These are phyloP conservation scores for Chlamydomonas urium DNA, from an alignment of 139 green algal species.

Conservation along the genomic window DNA sequence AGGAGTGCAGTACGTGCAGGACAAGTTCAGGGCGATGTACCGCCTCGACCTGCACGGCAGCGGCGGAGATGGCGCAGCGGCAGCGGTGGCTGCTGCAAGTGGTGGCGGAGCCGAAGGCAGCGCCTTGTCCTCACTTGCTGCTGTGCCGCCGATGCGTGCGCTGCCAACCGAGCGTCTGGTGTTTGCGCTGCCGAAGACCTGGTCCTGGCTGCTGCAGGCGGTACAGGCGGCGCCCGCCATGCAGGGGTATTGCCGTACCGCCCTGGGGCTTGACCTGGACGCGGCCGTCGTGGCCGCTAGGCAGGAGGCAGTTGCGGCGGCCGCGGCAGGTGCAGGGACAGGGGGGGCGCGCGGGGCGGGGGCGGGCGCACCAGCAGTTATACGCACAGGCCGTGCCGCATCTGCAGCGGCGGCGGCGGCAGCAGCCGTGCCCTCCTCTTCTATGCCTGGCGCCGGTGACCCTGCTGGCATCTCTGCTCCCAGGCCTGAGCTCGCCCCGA, in stretches of 20 bases:
- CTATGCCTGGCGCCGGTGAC: neutral
- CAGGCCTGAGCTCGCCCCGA: neutral
- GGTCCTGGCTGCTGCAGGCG: constrained; percentile 19
- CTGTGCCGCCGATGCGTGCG: too few species aligned
- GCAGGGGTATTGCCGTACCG: neutral
- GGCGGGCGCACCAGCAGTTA: neutral
- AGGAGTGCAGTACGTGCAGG: constrained; percentile 42
- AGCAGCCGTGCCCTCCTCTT: too few species aligned
- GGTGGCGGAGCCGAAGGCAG: too few species aligned
- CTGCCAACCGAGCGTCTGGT: neutral
- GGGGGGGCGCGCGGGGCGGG: too few species aligned
- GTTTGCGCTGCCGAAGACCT: constrained; percentile 11
- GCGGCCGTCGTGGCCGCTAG: neutral
- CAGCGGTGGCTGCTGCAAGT: too few species aligned
- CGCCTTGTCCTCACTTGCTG: too few species aligned
- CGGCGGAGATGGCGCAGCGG: too few species aligned
- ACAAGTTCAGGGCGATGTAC: constrained; percentile 48
- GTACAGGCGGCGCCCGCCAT: neutral
- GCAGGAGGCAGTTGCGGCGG: neutral
- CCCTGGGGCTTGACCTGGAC: neutral
- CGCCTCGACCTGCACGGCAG: too few species aligned
- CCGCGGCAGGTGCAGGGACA: neutral
- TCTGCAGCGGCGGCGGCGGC: neutral
- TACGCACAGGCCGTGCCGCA: neutral
- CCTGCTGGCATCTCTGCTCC: neutral